phyloP scores from a whole-genome alignment of 805 yeast species.

The Schizosaccharomyces octosporus region DNA sequence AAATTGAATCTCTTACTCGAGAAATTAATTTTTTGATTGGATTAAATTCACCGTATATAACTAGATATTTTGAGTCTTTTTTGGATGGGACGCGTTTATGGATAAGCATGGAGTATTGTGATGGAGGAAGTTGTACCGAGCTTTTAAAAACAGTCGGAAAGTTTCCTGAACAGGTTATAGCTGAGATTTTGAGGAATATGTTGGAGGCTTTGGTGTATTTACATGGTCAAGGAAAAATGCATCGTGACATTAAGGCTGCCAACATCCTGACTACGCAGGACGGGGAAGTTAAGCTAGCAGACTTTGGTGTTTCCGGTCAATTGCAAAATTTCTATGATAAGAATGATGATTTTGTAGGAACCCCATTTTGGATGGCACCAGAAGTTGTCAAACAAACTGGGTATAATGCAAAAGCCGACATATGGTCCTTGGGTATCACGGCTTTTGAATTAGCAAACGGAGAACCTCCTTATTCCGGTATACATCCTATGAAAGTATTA shows the following conservation, averaged over 20 bases:
- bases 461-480: constrained; percentile 48
- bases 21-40: constrained; percentile 58
- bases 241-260: constrained; percentile 78
- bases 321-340: constrained; percentile 26
- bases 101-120: constrained; percentile 88
- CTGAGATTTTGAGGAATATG: constrained; percentile 37
- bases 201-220: constrained; percentile 51
- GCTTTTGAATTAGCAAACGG: constrained; percentile 68
- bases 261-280: constrained; percentile 47
- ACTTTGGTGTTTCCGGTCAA: constrained; percentile 83
- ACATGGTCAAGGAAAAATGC: constrained; percentile 53
- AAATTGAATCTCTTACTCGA: constrained; percentile 40
- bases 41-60: constrained; percentile 40
- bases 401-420: constrained; percentile 68
- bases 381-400: constrained; percentile 56
- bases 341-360: constrained; percentile 69
- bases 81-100: constrained; percentile 46
- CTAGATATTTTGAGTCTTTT: constrained; percentile 40
- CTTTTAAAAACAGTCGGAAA: constrained; percentile 27
- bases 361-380: constrained; percentile 98
- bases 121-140: constrained; percentile 78
- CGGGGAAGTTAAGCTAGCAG: constrained; percentile 63
- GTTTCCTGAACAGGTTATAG: constrained; percentile 34
- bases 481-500: constrained; percentile 56
- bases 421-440: constrained; percentile 91